Percentiles rank a stretch among this genome's conserved stretches.
phyloP scores from a whole-genome alignment of 2,329 filamentous ascomycete genomes.

The Claviceps arundinis region DNA sequence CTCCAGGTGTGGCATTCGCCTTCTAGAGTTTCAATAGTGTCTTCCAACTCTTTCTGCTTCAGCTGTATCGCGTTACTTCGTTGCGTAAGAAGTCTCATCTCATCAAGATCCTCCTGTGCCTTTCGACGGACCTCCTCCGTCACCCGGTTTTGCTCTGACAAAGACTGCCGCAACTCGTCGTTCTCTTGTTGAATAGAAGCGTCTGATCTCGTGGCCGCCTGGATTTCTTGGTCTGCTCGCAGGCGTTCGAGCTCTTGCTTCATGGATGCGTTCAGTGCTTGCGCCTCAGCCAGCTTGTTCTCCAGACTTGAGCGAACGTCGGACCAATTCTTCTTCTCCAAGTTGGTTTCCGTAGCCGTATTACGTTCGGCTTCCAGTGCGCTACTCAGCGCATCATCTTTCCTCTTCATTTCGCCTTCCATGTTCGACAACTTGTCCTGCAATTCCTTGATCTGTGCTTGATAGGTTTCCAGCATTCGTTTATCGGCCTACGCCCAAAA shows the following conservation, averaged over 20 bases:
- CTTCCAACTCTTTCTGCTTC: slow-evolving; percentile 65
- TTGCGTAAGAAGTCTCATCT: slow-evolving; percentile 79
- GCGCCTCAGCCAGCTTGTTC: slow-evolving; percentile 57
- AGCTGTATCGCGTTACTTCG: slow-evolving; percentile 69
- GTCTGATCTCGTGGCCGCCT: slow-evolving; percentile 24
- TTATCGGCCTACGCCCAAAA: slow-evolving; percentile 43
- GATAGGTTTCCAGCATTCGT: slow-evolving; percentile 65
- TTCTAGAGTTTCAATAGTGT: slow-evolving; percentile 64
- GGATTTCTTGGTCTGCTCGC: slow-evolving; percentile 35
- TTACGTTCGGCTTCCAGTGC: slow-evolving; percentile 46
- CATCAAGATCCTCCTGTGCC: slow-evolving; percentile 67
- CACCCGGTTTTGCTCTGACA: slow-evolving; percentile 64
- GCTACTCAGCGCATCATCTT: slow-evolving; percentile 54
- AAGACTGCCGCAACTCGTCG: slow-evolving; percentile 48
- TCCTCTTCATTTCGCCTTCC: slow-evolving; percentile 55
- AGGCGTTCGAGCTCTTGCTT: slow-evolving; percentile 66
- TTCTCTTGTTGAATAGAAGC: slow-evolving; percentile 54
- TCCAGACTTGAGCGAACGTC: slow-evolving; percentile 56
- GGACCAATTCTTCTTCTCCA: slow-evolving; percentile 59
- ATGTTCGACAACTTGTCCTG: slow-evolving; percentile 60
- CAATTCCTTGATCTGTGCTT: slow-evolving; percentile 61
- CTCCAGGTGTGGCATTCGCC: slow-evolving; percentile 82
- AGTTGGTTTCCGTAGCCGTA: slow-evolving; percentile 34
- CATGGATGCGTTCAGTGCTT: slow-evolving; percentile 65
- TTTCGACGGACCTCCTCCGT: slow-evolving; percentile 80